Percentiles rank a stretch among this genome's conserved stretches.
These are phyloP conservation scores for Raffaelea ambrosiae DNA, from an alignment of 2,329 filamentous ascomycete species.

Conservation along the genomic window DNA sequence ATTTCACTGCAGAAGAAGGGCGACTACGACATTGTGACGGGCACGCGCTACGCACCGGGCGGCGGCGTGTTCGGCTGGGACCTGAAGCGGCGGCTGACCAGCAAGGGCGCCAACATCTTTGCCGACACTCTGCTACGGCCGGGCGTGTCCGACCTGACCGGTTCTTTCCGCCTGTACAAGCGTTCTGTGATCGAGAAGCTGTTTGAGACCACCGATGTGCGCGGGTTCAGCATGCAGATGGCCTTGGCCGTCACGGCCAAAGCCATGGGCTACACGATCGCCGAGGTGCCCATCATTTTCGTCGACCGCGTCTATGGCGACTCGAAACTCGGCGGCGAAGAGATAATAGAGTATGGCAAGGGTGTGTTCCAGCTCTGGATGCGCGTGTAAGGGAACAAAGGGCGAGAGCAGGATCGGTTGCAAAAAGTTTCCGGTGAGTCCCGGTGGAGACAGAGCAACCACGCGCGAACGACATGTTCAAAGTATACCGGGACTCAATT, in stretches of 20 bases:
- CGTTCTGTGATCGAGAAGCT: slow-evolving; percentile 81
- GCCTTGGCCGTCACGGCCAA: slow-evolving; percentile 98
- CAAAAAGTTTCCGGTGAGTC: too few relatives aligned
- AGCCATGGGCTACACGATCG: slow-evolving; percentile 88
- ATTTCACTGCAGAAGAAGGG: slow-evolving; percentile 67
- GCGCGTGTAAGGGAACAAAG: slow-evolving; percentile 49
- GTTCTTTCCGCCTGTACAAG: slow-evolving; percentile 93
- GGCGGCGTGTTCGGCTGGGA: slow-evolving; percentile 96
- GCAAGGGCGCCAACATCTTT: slow-evolving; percentile 85
- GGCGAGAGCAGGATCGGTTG: too few relatives aligned
- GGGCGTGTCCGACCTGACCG: slow-evolving; percentile 91
- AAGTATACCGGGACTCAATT: too few relatives aligned
- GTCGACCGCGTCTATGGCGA: slow-evolving; percentile 90
- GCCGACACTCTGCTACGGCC: slow-evolving; percentile 90
- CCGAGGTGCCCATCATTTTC: slow-evolving; percentile 93
- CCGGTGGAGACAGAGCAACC: too few relatives aligned
- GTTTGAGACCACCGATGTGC: slow-evolving; percentile 83
- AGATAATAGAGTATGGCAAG: slow-evolving; percentile 96
- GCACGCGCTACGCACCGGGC: slow-evolving; percentile 83
- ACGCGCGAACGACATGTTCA: too few relatives aligned
- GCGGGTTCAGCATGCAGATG: slow-evolving; percentile 99
- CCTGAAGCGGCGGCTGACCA: slow-evolving; percentile 78
- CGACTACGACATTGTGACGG: slow-evolving; percentile 93
- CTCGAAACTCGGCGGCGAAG: slow-evolving; percentile 86
- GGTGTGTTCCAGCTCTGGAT: slow-evolving; percentile 70